These are phyloP conservation scores for Aleurites moluccanus DNA, from an alignment of 441 rosid genomes.

Conservation along the genomic window DNA sequence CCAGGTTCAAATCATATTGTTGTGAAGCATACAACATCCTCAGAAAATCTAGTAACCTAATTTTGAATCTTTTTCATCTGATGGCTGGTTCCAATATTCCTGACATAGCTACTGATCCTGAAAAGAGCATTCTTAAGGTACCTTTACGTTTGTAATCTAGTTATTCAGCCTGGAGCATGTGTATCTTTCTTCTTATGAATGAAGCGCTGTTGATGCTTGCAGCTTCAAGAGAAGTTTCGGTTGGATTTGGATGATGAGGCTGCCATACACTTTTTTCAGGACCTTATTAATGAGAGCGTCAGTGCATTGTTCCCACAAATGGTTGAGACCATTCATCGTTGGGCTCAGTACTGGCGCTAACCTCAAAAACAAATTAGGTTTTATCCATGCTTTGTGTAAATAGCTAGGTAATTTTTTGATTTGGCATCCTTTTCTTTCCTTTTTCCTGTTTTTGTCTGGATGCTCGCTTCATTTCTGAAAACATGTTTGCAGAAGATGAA, in stretches of 20 bases:
- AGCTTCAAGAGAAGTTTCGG: conserved; percentile 99
- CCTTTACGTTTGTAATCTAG: conserved; percentile 17
- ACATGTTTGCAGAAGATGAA: background rate
- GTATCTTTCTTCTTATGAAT: conserved; percentile 11
- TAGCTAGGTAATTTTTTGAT: conserved; percentile 24
- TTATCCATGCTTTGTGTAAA: conserved; percentile 23
- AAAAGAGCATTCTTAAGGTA: conserved; percentile 97
- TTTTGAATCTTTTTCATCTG: conserved; percentile 87
- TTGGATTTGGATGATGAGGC: conserved; percentile 97
- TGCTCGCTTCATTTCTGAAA: background rate
- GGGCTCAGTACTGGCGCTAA: conserved; percentile 99
- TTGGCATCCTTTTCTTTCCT: background rate
- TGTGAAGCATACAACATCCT: conserved; percentile 99
- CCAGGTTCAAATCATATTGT: conserved; percentile 96
- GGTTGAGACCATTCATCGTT: conserved; percentile 98
- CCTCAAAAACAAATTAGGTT: background rate
- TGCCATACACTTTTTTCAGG: conserved; percentile 96
- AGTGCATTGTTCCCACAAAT: conserved; percentile 97
- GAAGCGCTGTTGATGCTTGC: conserved; percentile 19
- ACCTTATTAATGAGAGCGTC: conserved; percentile 93
- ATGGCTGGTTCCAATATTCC: conserved; percentile 99
- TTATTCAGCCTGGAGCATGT: background rate
- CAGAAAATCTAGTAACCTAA: conserved; percentile 93
- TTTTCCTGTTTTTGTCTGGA: background rate
- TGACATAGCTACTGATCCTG: conserved; percentile 96